Evolutionary conservation across 345 rosid genomes (phyloP).

Genomic region (Aquilaria malaccensis): DNA sequence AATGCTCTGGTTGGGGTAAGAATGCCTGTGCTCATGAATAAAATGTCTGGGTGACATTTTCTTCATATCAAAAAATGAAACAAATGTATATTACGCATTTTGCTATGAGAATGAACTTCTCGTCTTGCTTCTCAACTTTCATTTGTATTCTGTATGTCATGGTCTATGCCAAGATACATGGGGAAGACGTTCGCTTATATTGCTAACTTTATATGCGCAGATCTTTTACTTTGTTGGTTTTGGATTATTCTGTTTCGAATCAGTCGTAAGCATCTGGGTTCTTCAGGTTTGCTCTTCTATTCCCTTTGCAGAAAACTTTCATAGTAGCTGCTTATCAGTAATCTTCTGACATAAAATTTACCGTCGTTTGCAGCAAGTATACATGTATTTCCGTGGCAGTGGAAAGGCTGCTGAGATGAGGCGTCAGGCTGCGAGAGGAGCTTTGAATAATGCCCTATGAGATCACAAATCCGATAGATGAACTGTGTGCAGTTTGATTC

Average conservation of each 20-base stretch:
- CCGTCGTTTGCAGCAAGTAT: slow-evolving; percentile 51
- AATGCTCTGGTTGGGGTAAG: slow-evolving; percentile 68
- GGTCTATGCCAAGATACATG: too few species aligned
- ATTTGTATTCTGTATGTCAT: too few species aligned
- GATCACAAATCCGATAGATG: too few species aligned
- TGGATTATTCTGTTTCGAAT: slow-evolving; percentile 57
- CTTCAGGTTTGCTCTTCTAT: slow-evolving; percentile 46
- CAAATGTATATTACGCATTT: neutral
- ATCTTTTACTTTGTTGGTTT: slow-evolving; percentile 89
- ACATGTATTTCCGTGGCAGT: slow-evolving; percentile 77
- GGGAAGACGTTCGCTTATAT: too few species aligned
- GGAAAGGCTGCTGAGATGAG: slow-evolving; percentile 58
- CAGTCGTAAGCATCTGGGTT: slow-evolving; percentile 87
- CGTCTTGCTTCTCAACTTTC: too few species aligned
- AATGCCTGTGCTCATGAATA: neutral
- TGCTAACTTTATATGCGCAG: slow-evolving; percentile 23
- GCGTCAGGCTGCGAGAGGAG: slow-evolving; percentile 51
- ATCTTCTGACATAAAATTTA: neutral
- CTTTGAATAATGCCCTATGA: slow-evolving; percentile 18
- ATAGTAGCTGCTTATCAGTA: neutral
- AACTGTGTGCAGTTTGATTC: too few species aligned
- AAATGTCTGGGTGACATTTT: neutral
- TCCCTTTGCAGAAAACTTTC: neutral
- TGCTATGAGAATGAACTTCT: too few species aligned
- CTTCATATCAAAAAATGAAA: neutral